A percentile compares a stretch with the other conserved stretches of the same genome.
Conservation (phyloP, 2,329 filamentous ascomycete species). For the Pyricularia pennisetigena region DNA sequence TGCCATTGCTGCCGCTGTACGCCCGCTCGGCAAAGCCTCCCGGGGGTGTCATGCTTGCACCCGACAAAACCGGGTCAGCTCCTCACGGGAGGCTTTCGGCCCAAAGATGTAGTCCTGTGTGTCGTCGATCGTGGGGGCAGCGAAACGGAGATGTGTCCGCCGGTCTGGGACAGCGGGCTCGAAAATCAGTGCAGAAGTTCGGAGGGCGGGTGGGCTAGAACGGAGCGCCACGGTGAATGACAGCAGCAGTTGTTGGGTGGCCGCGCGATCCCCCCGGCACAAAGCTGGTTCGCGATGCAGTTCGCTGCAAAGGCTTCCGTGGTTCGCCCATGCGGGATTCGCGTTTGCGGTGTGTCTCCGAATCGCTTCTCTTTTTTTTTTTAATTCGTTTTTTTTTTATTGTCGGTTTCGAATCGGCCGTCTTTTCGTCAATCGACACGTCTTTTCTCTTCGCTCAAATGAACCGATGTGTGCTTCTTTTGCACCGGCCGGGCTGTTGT, state of each 20-base stretch:
- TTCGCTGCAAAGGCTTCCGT: background rate
- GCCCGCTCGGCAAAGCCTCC: slow-evolving; percentile 8
- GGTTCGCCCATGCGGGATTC: slow-evolving; percentile 1
- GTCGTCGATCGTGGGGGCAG: background rate
- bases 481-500: background rate
- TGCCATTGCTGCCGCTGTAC: slow-evolving; percentile 6
- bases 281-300: background rate
- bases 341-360: background rate
- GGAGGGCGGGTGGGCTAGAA: background rate
- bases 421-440: background rate
- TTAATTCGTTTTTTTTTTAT: too few relatives aligned
- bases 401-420: background rate
- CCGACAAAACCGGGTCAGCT: slow-evolving; percentile 3
- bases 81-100: background rate
- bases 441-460: background rate
- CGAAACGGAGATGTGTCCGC: background rate
- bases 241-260: background rate
- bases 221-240: background rate
- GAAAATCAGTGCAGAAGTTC: background rate
- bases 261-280: background rate
- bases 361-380: background rate
- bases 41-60: slow-evolving; percentile 6
- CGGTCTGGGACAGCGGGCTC: background rate
- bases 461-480: background rate
- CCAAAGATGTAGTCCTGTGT: background rate